Percentiles rank a stretch among this genome's conserved stretches.
phyloP scores from a whole-genome alignment of 2,329 filamentous ascomycete genomes.

The Aspergillus melleus region DNA sequence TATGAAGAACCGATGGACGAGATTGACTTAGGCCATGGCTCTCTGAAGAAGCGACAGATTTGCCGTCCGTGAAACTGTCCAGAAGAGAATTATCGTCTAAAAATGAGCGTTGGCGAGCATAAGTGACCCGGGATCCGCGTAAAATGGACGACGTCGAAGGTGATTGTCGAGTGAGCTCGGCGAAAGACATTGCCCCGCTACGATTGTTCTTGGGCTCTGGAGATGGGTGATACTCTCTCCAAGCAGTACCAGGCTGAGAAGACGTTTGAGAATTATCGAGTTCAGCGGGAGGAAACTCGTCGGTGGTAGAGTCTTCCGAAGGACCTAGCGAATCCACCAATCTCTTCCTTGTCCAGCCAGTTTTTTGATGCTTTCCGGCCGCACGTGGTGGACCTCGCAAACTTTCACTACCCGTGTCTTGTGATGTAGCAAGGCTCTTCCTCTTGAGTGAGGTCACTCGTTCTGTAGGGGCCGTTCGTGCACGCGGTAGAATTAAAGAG shows the following conservation, averaged over 20 bases:
- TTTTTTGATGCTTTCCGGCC: neutral
- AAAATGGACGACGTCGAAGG: constrained; percentile 22
- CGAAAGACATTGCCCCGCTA: neutral
- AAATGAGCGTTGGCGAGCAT: constrained; percentile 60
- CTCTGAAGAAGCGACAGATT: neutral
- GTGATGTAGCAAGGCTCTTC: neutral
- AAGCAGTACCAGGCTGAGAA: neutral
- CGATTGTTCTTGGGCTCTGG: neutral
- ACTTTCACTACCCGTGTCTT: neutral
- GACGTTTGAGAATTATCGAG: too few species aligned
- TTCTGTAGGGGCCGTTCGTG: neutral
- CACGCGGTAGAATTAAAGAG: neutral
- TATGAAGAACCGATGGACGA: constrained; percentile 2
- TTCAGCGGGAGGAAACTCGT: too few species aligned
- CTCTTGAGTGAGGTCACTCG: neutral
- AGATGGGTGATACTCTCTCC: neutral
- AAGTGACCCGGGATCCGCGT: constrained; percentile 54
- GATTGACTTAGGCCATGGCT: neutral
- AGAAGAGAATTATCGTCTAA: constrained; percentile 50
- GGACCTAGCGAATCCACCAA: neutral
- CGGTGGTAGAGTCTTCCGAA: neutral
- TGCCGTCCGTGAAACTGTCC: constrained; percentile 7
- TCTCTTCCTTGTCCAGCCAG: neutral
- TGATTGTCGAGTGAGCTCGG: constrained; percentile 9
- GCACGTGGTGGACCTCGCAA: neutral